Percentiles rank a stretch among this genome's conserved stretches.
Conservation (phyloP, 176 grass and related monocot genomes). For the Eremochloa ophiuroides region DNA sequence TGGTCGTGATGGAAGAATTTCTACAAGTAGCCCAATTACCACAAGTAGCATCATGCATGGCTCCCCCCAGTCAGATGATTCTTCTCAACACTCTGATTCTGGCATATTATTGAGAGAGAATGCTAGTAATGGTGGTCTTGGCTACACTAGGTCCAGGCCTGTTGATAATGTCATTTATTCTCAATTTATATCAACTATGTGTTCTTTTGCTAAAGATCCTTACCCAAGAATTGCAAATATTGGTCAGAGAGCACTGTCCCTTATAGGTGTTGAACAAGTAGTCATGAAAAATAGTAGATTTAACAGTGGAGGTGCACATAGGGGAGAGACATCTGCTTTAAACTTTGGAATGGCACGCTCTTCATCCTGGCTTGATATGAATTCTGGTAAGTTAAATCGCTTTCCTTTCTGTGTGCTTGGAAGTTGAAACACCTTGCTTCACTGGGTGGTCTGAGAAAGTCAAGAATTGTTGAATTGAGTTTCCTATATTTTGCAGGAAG, state of each 20-base stretch:
- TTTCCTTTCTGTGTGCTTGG: conserved; percentile 22
- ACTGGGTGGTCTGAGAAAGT: neutral
- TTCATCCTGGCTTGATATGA: conserved; percentile 97
- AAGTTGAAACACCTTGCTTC: conserved; percentile 1
- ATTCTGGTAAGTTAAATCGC: conserved; percentile 57
- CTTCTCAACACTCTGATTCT: conserved; percentile 90
- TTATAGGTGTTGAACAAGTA: conserved; percentile 82
- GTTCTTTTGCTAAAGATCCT: conserved; percentile 84
- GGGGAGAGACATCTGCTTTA: conserved; percentile 60
- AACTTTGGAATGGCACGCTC: conserved; percentile 86
- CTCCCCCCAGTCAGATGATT: conserved; percentile 93
- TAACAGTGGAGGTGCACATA: conserved; percentile 50
- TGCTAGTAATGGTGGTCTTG: conserved; percentile 68
- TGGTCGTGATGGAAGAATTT: conserved; percentile 66
- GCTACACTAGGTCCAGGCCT: conserved; percentile 51
- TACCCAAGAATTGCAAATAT: conserved; percentile 69
- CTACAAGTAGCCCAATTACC: conserved; percentile 59
- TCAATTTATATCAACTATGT: conserved; percentile 76
- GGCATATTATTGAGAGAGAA: conserved; percentile 72
- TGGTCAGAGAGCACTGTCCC: conserved; percentile 71
- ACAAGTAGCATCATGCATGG: conserved; percentile 72
- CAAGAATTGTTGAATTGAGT: neutral
- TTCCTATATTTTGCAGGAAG: conserved; percentile 51
- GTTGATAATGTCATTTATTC: conserved; percentile 68
- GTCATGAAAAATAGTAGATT: conserved; percentile 72